Evolutionary conservation across 1,284 basidiomycete genomes (phyloP), one percentile per base, ranked within the genome.

Genomic region (Leccinum solheimii): DNA sequence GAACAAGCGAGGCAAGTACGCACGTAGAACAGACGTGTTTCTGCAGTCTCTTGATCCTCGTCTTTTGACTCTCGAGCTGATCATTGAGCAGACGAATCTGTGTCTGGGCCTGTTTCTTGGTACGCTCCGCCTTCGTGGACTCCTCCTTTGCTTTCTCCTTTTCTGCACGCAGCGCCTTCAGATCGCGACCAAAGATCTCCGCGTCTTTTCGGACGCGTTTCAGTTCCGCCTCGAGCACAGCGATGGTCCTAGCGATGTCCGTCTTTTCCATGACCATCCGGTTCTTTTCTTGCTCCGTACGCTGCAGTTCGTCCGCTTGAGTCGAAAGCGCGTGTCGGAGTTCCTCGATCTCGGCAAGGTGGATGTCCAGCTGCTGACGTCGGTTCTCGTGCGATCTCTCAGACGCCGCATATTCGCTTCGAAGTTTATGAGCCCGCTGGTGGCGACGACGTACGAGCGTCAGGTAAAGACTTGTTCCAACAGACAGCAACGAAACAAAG

Each of bases 171-270:
- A 93, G 77, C 6, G 79, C 75, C 66, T 84, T 86, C 60, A 95
- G 74, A 71, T 95, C 92, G n/a, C 80, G 82, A 30, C 88, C 89
- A 70, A 89, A 90, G 26, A 81, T 80, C 66, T 92, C 86, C 0
- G 90, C 91, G 64, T 94, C 90, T 50, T 79, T 79, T 61, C 85
- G 82, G 50, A 93, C 88, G 19, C 88, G 84, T 60, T 78, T 79
- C 30, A 93, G 78, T 67, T 93, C 92, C 2, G 82, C 78, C 69
- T 93, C 88, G 34, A 94, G 79, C 0, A 71, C 71, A 2, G 82
- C 80, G 9, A 93, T 86, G 6, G 83, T 86, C 52, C 78, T 79
- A 1, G 83, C 81, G 60, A 91, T 84, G 62, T 86, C 84, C 59
- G 75, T 81, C 69, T 86, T 87, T 76, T 91, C 89, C 5, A 81